Evolutionary conservation across 495 filamentous ascomycete species (phyloP), one percentile per base, ranked within the genome.

Genomic region (Diplogelasinospora grovesii): DNA sequence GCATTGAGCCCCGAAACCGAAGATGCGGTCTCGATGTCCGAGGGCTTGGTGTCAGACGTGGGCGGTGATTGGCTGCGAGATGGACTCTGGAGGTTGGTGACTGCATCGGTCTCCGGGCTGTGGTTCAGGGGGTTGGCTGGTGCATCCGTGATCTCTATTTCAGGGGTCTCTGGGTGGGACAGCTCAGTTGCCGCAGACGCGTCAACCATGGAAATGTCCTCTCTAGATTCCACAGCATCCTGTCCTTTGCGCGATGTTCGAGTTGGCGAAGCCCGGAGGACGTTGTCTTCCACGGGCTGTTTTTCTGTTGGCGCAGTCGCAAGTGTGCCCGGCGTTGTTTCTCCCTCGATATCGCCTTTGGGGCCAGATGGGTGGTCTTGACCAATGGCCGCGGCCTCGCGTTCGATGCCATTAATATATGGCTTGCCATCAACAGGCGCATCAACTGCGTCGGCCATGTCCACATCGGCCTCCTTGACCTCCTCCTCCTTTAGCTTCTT

Each of bases 31-130:
- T 84, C 81, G 1, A 71, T 63, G 28, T 85, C 83, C 1, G 81
- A 83, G 22, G 79, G 77, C 36, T 81, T 83, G 5, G 80, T 81
- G 33, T 75, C 78, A n/a, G 78, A 69, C 7, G 79, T 78, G 14
- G 66, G 71, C 1, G 81, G 80, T 1, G 80, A 72, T 20, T 68
- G 65, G 32, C 66, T 75, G 16, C 58, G 57, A 43, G 68, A 65
- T 14, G 61, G 62, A 43, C 69, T 73, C 11, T 48, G 55, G 22
- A 48, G 48, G 10, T 49, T 63, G 9, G 65, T 63, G 19, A 62
- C 47, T 11, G 57, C 54, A 19, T 62, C 61, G 7, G 61, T 64
- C 30, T 69, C 61, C 9, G 57, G 49, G 25, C 46, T 60, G 19
- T 51, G 45, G 10, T 52, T 47, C 11, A 53, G 52, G 5, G 43